Evolutionary conservation across 2,329 filamentous ascomycete species (phyloP).

Genomic region (Trichoderma sp.): DNA sequence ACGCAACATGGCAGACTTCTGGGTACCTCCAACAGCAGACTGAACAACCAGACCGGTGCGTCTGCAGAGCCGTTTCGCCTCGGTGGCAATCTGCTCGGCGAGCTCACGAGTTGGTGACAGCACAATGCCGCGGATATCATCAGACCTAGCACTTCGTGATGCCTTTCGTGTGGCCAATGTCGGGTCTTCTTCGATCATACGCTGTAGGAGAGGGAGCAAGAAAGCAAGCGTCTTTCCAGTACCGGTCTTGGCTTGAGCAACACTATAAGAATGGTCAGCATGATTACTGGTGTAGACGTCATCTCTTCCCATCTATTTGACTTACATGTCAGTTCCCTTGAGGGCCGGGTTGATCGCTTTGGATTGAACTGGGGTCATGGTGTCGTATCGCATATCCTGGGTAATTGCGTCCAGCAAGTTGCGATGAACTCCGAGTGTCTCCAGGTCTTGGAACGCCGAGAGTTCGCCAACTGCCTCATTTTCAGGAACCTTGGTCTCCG

Average conservation of each 20-base stretch:
- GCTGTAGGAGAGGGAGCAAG: constrained; percentile 81
- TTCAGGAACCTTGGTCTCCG: constrained; percentile 25
- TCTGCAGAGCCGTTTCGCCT: constrained; percentile 68
- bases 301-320: constrained; percentile 20
- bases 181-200: constrained; percentile 67
- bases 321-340: constrained; percentile 80
- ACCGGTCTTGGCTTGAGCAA: constrained; percentile 95
- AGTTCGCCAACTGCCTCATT: constrained; percentile 28
- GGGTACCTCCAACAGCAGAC: constrained; percentile 89
- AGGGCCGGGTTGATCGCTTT: constrained; percentile 80
- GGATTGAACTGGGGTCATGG: constrained; percentile 91
- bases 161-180: constrained; percentile 53
- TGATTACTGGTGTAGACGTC: background rate
- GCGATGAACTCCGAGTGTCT: constrained; percentile 55
- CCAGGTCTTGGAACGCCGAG: constrained; percentile 49
- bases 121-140: constrained; percentile 69
- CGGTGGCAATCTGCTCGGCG: constrained; percentile 76
- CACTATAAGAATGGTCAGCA: constrained; percentile 46
- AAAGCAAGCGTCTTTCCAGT: constrained; percentile 97
- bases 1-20: constrained; percentile 68
- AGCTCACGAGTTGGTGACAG: constrained; percentile 80
- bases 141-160: constrained; percentile 41
- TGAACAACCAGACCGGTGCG: constrained; percentile 67
- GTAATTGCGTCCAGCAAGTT: constrained; percentile 70
- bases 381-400: constrained; percentile 70